phyloP scores from a whole-genome alignment of 495 filamentous ascomycete genomes.

The Aspergillus cavernicola region DNA sequence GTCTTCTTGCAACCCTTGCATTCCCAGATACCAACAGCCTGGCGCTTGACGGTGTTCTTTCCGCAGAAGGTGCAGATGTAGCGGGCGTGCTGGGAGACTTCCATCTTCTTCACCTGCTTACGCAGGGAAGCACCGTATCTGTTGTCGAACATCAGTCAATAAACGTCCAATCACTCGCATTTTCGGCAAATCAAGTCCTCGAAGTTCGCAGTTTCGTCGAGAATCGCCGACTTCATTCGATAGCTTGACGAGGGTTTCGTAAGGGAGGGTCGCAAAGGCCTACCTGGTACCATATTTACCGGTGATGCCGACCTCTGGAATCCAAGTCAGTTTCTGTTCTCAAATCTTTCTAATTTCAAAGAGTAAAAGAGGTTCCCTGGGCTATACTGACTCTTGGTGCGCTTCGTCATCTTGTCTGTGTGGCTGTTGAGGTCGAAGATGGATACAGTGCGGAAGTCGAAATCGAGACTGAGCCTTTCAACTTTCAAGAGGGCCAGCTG shows the following conservation, averaged over 20 bases:
- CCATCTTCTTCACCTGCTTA: constrained; percentile 99
- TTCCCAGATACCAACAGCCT: constrained; percentile 93
- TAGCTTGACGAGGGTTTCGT: constrained; percentile 13
- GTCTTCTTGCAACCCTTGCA: constrained; percentile 93
- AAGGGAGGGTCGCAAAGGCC: constrained; percentile 25
- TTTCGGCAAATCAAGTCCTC: constrained; percentile 5
- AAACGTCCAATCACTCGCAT: constrained; percentile 16
- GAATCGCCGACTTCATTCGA: constrained; percentile 23
- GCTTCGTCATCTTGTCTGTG: constrained; percentile 81
- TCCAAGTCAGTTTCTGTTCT: constrained; percentile 31
- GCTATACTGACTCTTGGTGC: constrained; percentile 73
- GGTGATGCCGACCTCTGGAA: constrained; percentile 77
- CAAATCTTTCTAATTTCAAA: constrained; percentile 1
- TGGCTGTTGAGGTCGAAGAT: constrained; percentile 45
- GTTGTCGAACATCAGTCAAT: constrained; percentile 27
- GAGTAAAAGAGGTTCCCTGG: not conserved
- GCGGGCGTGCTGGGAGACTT: constrained; percentile 92
- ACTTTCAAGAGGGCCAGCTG: constrained; percentile 39
- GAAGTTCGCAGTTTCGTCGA: constrained; percentile 14
- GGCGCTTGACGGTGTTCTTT: constrained; percentile 88
- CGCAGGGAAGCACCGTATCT: constrained; percentile 99
- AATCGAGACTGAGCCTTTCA: constrained; percentile 34
- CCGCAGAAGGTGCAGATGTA: constrained; percentile 92
- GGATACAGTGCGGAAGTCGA: constrained; percentile 41
- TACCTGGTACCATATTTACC: constrained; percentile 71